Conservation (phyloP, 352 stramenopile species). For the Phytophthora pseudosyringae region DNA sequence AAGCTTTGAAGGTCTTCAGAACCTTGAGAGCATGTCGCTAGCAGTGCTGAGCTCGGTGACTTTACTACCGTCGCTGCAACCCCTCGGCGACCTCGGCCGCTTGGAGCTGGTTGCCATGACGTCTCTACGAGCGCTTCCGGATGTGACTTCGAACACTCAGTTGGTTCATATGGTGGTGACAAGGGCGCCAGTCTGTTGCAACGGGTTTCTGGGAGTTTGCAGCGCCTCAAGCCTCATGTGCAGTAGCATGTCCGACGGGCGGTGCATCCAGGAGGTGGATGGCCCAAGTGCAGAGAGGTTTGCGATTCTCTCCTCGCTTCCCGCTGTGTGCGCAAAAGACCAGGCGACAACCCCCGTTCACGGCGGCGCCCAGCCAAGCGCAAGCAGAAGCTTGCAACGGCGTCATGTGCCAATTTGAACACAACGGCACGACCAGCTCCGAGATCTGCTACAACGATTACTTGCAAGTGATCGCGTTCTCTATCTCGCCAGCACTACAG, state of each 20-base stretch:
- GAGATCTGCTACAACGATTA: constrained; percentile 14
- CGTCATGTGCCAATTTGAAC: constrained; percentile 9
- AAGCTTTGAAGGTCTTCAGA: constrained; percentile 19
- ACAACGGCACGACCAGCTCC: background rate
- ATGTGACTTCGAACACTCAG: constrained; percentile 6
- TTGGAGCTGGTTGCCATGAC: background rate
- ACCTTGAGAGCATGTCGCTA: constrained; percentile 34
- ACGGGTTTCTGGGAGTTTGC: constrained; percentile 28
- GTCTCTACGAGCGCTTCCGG: constrained; percentile 9
- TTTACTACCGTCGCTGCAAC: background rate
- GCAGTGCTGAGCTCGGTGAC: constrained; percentile 14
- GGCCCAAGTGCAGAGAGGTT: background rate
- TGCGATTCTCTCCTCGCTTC: constrained; percentile 1
- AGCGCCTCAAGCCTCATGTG: constrained; percentile 1
- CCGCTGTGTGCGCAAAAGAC: background rate
- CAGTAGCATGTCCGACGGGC: background rate
- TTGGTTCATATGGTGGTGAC: background rate
- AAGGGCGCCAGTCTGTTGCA: constrained; percentile 22
- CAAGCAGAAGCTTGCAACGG: constrained; percentile 14
- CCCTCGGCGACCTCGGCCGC: background rate
- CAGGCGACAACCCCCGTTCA: background rate
- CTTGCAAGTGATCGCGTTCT: constrained; percentile 20
- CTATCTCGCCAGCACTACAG: background rate
- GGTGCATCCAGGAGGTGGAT: background rate
- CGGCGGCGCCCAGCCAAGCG: background rate